Conservation (phyloP, 1,139 yeast species). For the Wickerhamomyces sp. region DNA sequence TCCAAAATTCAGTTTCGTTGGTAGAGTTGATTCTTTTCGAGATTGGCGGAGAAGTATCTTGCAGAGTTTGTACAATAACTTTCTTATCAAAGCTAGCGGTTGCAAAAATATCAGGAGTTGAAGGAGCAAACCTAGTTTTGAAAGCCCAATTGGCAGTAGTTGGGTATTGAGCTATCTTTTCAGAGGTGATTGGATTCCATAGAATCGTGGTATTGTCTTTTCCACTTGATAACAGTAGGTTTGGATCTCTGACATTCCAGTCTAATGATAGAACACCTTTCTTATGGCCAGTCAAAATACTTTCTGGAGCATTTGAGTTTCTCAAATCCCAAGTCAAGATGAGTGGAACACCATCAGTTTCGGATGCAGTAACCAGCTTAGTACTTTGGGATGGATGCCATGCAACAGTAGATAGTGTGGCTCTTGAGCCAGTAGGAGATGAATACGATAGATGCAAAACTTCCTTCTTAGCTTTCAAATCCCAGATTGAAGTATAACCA, state of each 20-base stretch:
- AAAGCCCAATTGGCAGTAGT: slow-evolving; percentile 93
- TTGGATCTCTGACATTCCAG: slow-evolving; percentile 87
- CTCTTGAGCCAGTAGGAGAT: slow-evolving; percentile 42
- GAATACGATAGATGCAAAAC: slow-evolving; percentile 75
- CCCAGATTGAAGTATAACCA: slow-evolving; percentile 93
- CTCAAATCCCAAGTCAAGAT: slow-evolving; percentile 92
- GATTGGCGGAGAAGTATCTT: slow-evolving; percentile 60
- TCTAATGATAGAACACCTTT: slow-evolving; percentile 88
- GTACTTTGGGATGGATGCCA: slow-evolving; percentile 92
- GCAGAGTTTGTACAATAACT: slow-evolving; percentile 77
- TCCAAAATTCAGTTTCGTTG: slow-evolving; percentile 84
- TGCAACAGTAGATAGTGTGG: slow-evolving; percentile 63
- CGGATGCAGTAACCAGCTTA: slow-evolving; percentile 82
- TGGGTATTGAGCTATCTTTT: slow-evolving; percentile 81
- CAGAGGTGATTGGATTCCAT: slow-evolving; percentile 83
- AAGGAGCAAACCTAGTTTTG: slow-evolving; percentile 81
- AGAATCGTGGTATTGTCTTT: slow-evolving; percentile 83
- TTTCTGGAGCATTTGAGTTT: slow-evolving; percentile 86
- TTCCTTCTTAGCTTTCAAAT: slow-evolving; percentile 80
- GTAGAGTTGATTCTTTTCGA: slow-evolving; percentile 40
- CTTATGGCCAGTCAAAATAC: slow-evolving; percentile 70
- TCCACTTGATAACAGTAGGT: slow-evolving; percentile 79
- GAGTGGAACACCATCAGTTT: slow-evolving; percentile 74
- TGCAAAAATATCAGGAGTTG: slow-evolving; percentile 87
- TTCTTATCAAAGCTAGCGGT: slow-evolving; percentile 92